Evolutionary conservation across 1,284 basidiomycete genomes (phyloP), one percentile per base, ranked within the genome.

Genomic region (Mycosarcoma maydis): DNA sequence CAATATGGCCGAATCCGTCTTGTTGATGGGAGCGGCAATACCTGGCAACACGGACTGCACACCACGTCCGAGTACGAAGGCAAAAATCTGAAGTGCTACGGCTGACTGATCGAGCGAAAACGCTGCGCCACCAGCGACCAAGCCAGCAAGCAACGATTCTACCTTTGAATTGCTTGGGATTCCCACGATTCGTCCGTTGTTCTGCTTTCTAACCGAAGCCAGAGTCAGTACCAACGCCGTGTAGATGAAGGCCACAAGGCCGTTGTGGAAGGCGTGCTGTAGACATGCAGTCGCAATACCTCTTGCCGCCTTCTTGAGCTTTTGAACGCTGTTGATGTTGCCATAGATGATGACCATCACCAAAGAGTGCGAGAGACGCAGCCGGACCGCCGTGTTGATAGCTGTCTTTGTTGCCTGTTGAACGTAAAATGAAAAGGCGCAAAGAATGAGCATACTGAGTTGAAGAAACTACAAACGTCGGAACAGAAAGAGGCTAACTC

Each of bases 311-410:
- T n/a, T 20, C 20, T 20, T 37, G 36, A 20, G 17, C 19, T 37
- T 37, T 20, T 37, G 36, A 10, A 37, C 8, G 19, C 36, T 37
- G 36, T 37, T 37, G 36, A 37, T 20, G 36, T 37, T 37, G 19
- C 36, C 36, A 6, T 37, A 37, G 36, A 37, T 19, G 36, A 37
- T 37, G 36, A 37, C 6, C 36, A 37, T 37, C 17, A 37, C 36
- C 17, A 37, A 6, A 7, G 36, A 37, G 13, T 37, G 36, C 3
- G 17, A 19, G 17, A 37, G 36, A 20, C 36, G 36, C 19, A 37
- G 8, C n/a, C 36, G 36, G 7, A 37, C 36, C 2, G 36, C n/a
- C 14, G 36, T 37, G 19, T 37, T 19, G 17, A 37, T 6, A 6
- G 36, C 36, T 9, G 19, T 6, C 7, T 13, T 19, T 8, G 36